Evolutionary conservation across 441 rosid genomes (phyloP).

Genomic region (Croton setiger): DNA sequence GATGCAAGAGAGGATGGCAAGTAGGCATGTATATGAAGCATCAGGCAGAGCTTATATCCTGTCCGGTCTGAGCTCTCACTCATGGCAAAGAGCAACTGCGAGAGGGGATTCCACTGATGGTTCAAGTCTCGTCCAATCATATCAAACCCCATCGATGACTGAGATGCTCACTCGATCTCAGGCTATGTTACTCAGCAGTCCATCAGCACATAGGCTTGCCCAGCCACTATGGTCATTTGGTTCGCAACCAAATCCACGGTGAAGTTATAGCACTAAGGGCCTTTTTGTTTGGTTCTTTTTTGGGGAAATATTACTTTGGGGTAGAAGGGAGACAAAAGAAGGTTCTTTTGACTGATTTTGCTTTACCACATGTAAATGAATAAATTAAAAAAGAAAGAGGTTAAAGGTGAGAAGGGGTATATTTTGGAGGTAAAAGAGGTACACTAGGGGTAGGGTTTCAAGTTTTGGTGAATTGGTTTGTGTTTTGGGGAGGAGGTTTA

Average conservation of each 20-base stretch:
- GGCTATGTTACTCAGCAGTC: constrained; percentile 57
- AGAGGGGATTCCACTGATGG: constrained; percentile 94
- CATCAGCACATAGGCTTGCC: constrained; percentile 65
- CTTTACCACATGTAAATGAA: constrained; percentile 47
- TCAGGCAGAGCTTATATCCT: constrained; percentile 97
- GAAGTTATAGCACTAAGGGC: constrained; percentile 23
- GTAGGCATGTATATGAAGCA: constrained; percentile 83
- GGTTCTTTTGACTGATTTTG: constrained; percentile 27
- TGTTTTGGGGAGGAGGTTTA: constrained; percentile 11
- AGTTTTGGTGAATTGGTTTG: constrained; percentile 24
- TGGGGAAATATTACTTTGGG: constrained; percentile 26
- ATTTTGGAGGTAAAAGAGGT: constrained; percentile 23
- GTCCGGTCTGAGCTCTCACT: constrained; percentile 97
- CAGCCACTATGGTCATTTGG: constrained; percentile 56
- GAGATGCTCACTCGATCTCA: constrained; percentile 94
- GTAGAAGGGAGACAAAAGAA: constrained; percentile 19
- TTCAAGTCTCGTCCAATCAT: constrained; percentile 75
- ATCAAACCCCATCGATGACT: constrained; percentile 92
- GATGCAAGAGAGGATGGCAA: constrained; percentile 98
- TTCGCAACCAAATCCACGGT: constrained; percentile 76
- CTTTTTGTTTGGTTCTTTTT: constrained; percentile 17
- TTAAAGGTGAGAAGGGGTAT: constrained; percentile 30
- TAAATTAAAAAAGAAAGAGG: constrained; percentile 22
- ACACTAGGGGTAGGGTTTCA: constrained; percentile 25
- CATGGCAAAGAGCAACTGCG: constrained; percentile 99